Evolutionary conservation across 2,329 filamentous ascomycete genomes (phyloP).

Genomic region (Aspergillus pseudoterreus): DNA sequence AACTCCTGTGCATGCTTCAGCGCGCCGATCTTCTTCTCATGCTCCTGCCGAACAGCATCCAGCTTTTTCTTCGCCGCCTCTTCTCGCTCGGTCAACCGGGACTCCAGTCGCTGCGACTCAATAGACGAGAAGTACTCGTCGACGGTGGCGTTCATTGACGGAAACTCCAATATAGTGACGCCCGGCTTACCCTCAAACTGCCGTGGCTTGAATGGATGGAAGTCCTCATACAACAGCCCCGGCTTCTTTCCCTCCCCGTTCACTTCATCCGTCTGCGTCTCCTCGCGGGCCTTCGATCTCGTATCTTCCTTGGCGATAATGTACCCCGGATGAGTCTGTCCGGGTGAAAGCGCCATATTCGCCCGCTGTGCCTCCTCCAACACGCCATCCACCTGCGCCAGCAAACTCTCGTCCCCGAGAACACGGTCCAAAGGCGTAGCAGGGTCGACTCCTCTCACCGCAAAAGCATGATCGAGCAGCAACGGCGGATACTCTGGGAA

Average conservation of each 20-base stretch:
- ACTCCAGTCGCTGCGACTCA: conserved; percentile 88
- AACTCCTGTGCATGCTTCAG: conserved; percentile 76
- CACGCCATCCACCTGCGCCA: conserved; percentile 65
- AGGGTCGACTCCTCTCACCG: conserved; percentile 65
- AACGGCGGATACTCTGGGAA: conserved; percentile 88
- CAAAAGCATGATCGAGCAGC: conserved; percentile 80
- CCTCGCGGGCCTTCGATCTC: conserved; percentile 29
- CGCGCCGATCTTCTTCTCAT: conserved; percentile 78
- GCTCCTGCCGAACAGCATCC: conserved; percentile 77
- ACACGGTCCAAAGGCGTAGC: conserved; percentile 65
- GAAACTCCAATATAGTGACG: conserved; percentile 69
- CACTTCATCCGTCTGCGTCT: conserved; percentile 18
- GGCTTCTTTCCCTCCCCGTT: conserved; percentile 35
- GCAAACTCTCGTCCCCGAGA: conserved; percentile 59
- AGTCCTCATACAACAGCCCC: conserved; percentile 79
- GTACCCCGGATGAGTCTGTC: conserved; percentile 70
- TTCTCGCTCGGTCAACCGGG: conserved; percentile 75
- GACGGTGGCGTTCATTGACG: conserved; percentile 86
- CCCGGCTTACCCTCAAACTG: conserved; percentile 69
- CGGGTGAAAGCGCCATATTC: conserved; percentile 64
- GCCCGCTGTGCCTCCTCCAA: conserved; percentile 68
- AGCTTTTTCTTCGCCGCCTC: conserved; percentile 77
- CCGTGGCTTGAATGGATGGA: conserved; percentile 82
- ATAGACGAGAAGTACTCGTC: conserved; percentile 97
- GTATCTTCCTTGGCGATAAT: conserved; percentile 69